These are phyloP conservation scores for Rhipidocladum racemiflorum DNA, from an alignment of 176 grass and related monocot species.

Conservation along the genomic window DNA sequence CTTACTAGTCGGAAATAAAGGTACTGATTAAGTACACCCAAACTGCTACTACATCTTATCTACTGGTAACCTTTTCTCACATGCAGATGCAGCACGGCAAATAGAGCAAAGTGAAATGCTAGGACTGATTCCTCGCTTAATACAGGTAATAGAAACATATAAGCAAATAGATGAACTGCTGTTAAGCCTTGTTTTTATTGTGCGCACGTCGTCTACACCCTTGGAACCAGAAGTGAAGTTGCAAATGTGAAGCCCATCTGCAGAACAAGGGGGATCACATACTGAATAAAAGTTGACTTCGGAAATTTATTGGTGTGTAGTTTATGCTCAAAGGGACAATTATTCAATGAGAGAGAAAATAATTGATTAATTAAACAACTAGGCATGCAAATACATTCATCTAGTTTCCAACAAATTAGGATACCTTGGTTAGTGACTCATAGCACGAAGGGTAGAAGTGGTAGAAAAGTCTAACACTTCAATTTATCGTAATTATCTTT, in stretches of 20 bases:
- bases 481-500: slow-evolving; percentile 41
- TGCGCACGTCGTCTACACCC: background rate
- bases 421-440: slow-evolving; percentile 71
- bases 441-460: slow-evolving; percentile 28
- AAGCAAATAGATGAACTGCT: slow-evolving; percentile 43
- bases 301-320: background rate
- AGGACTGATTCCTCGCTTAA: slow-evolving; percentile 32
- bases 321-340: background rate
- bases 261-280: slow-evolving; percentile 1
- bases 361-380: background rate
- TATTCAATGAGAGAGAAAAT: background rate
- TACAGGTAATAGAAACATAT: slow-evolving; percentile 41
- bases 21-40: slow-evolving; percentile 32
- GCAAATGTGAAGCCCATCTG: slow-evolving; percentile 46
- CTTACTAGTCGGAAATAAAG: slow-evolving; percentile 20
- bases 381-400: background rate
- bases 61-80: slow-evolving; percentile 36
- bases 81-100: slow-evolving; percentile 4
- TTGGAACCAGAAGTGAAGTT: slow-evolving; percentile 37
- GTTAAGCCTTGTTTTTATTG: slow-evolving; percentile 48
- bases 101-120: slow-evolving; percentile 32
- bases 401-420: background rate
- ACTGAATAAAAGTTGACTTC: background rate
- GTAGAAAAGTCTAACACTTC: slow-evolving; percentile 41
- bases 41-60: slow-evolving; percentile 38